A percentile compares a stretch with the other conserved stretches of the same genome.
These are phyloP conservation scores for Glycine latifolia DNA, from an alignment of 306 rosid species.

Conservation along the genomic window DNA sequence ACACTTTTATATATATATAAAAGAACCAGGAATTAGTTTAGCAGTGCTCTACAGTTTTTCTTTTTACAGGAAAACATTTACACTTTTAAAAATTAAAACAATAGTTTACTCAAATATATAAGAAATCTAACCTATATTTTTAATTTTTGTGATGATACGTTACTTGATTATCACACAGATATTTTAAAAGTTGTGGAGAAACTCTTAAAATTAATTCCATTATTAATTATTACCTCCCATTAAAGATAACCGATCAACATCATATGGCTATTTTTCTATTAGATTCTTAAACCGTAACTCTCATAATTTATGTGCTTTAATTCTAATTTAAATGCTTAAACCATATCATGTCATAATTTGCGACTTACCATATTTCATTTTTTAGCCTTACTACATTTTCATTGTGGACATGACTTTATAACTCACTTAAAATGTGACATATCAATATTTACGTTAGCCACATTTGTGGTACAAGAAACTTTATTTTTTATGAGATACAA, in stretches of 20 bases:
- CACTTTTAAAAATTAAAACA: too few species aligned
- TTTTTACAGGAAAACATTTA: too few species aligned
- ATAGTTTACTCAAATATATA: too few species aligned
- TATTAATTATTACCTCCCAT: neutral
- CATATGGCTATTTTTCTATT: too few species aligned
- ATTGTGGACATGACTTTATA: neutral
- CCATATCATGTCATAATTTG: neutral
- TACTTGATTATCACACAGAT: too few species aligned
- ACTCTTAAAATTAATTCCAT: neutral
- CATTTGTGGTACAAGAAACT: neutral
- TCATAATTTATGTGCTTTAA: neutral
- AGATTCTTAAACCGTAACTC: neutral
- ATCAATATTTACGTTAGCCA: neutral
- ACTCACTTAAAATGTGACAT: neutral
- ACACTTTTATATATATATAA: too few species aligned
- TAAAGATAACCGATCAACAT: neutral
- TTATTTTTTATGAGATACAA: neutral
- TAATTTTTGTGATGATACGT: too few species aligned
- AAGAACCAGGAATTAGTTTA: too few species aligned
- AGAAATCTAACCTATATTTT: too few species aligned
- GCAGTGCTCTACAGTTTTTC: too few species aligned
- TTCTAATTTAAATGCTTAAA: neutral
- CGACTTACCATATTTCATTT: neutral
- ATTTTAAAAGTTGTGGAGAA: too few species aligned
- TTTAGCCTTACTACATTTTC: neutral